Base-by-base conservation (phyloP, 1,139 yeast species). In the Yamadazyma dushanensis region DNA sequence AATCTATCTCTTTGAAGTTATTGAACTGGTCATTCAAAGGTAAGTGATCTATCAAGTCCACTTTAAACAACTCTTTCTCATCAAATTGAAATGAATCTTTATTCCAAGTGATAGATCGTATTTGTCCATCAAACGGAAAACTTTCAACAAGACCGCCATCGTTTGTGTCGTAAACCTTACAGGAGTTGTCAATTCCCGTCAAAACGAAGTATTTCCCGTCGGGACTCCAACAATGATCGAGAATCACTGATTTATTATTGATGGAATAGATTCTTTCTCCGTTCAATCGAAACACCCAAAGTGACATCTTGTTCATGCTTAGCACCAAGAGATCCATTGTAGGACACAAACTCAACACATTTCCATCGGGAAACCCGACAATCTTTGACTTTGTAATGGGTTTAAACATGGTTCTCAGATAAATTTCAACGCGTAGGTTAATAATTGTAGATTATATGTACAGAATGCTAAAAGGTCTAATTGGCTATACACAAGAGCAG, bases 221-320 rank as follows among this genome's bases (percentile, higher is more conserved):
- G 6, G 57, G 56, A 36, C 58, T 56, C 57, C 70, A 69, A 18
- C 58, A 45, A 5, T 75, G 56, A 8, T 58, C 51, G 5, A 58
- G 53, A 11, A 70, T 68, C 3, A 51, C 47, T 19, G 72, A 48
- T 38, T 61, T 58, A 44, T 63, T 61, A 50, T 61, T 70, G 31
- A 71, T 59, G 26, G 74, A 63, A 64, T 78, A 78, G 5, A 78
- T 76, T 34, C 77, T 52, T 42, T 75, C 78, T 0, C 83, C 84
- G 42, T 73, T 75, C 32, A 73, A 56, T 30, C 85, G 61, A 41
- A 71, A 76, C 11, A 78, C 72, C 70, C 76, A 66, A 15, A 78
- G 63, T 8, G 79, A 67, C 39, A 61, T 69, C 32, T 62, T 66
- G 34, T 71, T 68, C 63, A 70, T 70, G 31, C 75, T 64, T 4